Evolutionary conservation across 2,329 filamentous ascomycete genomes (phyloP).

Genomic region (Phialocephala subalpina): DNA sequence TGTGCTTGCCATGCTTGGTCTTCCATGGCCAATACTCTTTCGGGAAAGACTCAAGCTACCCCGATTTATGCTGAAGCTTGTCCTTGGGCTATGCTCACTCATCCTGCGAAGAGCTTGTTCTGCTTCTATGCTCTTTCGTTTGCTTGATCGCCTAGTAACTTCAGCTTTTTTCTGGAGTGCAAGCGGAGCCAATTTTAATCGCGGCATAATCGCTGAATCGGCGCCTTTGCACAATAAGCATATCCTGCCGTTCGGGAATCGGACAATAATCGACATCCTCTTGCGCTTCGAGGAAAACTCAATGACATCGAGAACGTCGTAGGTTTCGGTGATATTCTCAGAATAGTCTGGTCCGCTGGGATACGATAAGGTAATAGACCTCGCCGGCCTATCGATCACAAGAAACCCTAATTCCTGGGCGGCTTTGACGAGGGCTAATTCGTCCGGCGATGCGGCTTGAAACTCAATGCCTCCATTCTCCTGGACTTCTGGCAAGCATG

Average conservation of each 20-base stretch:
- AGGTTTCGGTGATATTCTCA: slow-evolving; percentile 59
- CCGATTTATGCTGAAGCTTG: slow-evolving; percentile 35
- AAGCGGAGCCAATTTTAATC: slow-evolving; percentile 75
- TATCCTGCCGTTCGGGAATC: slow-evolving; percentile 82
- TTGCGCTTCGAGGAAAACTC: slow-evolving; percentile 92
- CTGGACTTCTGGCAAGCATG: slow-evolving; percentile 81
- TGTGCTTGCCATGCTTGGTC: slow-evolving; percentile 41
- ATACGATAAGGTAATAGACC: slow-evolving; percentile 65
- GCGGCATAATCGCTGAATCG: slow-evolving; percentile 82
- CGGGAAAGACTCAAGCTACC: slow-evolving; percentile 33
- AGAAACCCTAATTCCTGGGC: slow-evolving; percentile 86
- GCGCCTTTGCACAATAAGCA: slow-evolving; percentile 91
- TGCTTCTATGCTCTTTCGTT: slow-evolving; percentile 66
- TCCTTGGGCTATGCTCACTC: slow-evolving; percentile 54
- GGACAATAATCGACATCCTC: slow-evolving; percentile 87
- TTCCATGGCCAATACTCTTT: slow-evolving; percentile 37
- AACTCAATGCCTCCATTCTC: slow-evolving; percentile 77
- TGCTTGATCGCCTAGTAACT: slow-evolving; percentile 59
- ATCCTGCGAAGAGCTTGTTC: slow-evolving; percentile 63
- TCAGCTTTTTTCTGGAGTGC: slow-evolving; percentile 79
- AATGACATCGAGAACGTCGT: slow-evolving; percentile 85
- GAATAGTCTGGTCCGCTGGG: slow-evolving; percentile 32
- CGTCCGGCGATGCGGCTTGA: slow-evolving; percentile 90
- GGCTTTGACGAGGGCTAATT: slow-evolving; percentile 84
- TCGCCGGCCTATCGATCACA: slow-evolving; percentile 76